Conservation (phyloP, 768 basidiomycete genomes). For the Crassisporium funariophilum region DNA sequence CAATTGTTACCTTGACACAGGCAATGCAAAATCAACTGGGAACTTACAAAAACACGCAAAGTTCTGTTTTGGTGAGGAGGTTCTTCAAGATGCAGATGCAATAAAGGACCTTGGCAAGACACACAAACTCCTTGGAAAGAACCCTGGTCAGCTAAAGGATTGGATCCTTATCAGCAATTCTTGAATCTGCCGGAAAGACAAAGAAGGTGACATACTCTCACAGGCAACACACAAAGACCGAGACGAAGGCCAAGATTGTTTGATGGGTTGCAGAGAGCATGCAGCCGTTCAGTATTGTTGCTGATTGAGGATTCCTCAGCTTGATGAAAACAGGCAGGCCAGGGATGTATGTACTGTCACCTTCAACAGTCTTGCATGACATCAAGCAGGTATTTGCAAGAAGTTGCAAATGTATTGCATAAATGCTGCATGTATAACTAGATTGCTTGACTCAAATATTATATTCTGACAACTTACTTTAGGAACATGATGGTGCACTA, state of each 20-base stretch:
- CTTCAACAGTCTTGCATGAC: conserved; percentile 31
- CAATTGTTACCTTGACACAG: conserved; percentile 22
- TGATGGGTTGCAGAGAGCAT: conserved; percentile 36
- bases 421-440: conserved; percentile 12
- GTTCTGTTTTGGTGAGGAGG: conserved; percentile 9
- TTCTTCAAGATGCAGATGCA: neutral
- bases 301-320: conserved; percentile 30
- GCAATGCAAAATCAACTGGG: conserved; percentile 28
- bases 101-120: neutral
- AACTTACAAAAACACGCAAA: conserved; percentile 30
- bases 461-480: neutral
- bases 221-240: conserved; percentile 23
- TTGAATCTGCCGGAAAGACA: conserved; percentile 14
- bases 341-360: conserved; percentile 33
- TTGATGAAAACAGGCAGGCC: conserved; percentile 36
- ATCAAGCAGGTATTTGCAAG: conserved; percentile 27
- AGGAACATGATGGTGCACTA: conserved; percentile 18
- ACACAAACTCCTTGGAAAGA: neutral
- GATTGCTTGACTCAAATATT: neutral
- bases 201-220: conserved; percentile 20
- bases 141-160: neutral
- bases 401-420: conserved; percentile 19
- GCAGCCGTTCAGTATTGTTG: conserved; percentile 32
- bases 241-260: conserved; percentile 29
- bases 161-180: neutral